These are phyloP conservation scores for Diaporthe aspalathi DNA, from an alignment of 2,329 filamentous ascomycete genomes.

Conservation along the genomic window DNA sequence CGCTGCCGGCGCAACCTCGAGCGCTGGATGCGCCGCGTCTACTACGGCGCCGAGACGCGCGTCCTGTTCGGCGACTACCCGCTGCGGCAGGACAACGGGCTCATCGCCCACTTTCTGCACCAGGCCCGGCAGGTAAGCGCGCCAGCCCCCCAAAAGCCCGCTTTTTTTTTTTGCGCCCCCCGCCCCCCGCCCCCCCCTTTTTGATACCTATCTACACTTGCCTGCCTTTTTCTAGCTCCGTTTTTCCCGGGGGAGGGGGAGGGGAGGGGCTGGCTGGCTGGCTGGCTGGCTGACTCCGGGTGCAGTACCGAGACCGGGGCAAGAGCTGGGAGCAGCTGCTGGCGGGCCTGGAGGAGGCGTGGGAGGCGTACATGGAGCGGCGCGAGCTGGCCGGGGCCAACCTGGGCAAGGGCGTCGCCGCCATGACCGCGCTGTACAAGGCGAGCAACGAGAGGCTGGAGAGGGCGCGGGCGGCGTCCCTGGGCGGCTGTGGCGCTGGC, in stretches of 20 bases:
- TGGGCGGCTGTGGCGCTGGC: background rate
- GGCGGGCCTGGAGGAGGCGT: background rate
- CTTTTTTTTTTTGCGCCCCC: too few species aligned
- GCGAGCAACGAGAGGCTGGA: constrained; percentile 18
- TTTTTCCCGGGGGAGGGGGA: too few species aligned
- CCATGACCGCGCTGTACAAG: background rate
- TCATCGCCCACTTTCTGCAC: background rate
- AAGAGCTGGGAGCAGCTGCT: background rate
- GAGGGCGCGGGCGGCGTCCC: background rate
- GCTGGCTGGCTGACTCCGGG: background rate
- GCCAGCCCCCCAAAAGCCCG: too few species aligned
- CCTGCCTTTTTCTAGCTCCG: too few species aligned
- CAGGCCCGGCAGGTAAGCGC: constrained; percentile 6
- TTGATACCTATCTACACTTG: too few species aligned
- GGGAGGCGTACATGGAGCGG: background rate
- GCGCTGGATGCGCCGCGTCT: constrained; percentile 11
- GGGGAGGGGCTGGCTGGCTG: too few species aligned
- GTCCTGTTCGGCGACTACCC: background rate
- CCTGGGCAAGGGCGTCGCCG: background rate
- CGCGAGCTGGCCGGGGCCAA: background rate
- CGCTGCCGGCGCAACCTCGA: background rate
- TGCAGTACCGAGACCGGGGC: background rate
- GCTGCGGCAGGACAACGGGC: background rate
- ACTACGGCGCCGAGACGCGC: constrained; percentile 1
- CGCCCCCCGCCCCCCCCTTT: too few species aligned